Conservation (phyloP, 805 yeast genomes). For the Lachancea mirantina region DNA sequence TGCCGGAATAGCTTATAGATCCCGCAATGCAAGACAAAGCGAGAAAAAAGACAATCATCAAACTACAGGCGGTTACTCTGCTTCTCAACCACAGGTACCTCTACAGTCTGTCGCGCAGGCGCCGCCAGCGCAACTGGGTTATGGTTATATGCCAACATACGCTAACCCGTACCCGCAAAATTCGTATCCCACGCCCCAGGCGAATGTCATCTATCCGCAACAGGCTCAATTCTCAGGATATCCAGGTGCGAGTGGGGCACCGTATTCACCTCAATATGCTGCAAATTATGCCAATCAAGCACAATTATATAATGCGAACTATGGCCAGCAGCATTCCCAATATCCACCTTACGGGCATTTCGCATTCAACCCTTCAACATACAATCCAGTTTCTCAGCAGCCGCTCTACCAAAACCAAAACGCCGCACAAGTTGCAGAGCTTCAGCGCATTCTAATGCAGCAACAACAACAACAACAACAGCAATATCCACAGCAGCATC, state of each 20-base stretch:
- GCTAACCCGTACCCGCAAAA: constrained; percentile 7
- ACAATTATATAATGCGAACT: no score
- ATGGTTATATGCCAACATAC: no score
- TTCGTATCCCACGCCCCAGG: constrained; percentile 4
- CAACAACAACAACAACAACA: constrained; percentile 10
- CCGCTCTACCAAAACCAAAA: constrained; percentile 6
- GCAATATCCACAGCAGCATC: constrained; percentile 13
- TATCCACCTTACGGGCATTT: no score
- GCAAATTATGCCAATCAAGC: background rate
- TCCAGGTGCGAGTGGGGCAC: background rate
- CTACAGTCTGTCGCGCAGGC: background rate
- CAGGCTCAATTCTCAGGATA: background rate
- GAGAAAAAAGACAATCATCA: constrained; percentile 3
- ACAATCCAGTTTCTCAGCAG: constrained; percentile 11
- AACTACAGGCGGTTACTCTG: background rate
- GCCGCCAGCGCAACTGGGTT: background rate
- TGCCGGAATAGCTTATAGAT: no score
- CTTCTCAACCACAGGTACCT: background rate
- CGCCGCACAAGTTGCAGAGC: constrained; percentile 5
- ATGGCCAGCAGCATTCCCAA: background rate
- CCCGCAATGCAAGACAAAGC: constrained; percentile 14
- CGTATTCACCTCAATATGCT: background rate
- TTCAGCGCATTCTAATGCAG: constrained; percentile 10
- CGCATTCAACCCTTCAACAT: constrained; percentile 1
- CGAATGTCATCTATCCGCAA: background rate